phyloP scores from a whole-genome alignment of 805 yeast species.

The Yarrowia sp. region DNA sequence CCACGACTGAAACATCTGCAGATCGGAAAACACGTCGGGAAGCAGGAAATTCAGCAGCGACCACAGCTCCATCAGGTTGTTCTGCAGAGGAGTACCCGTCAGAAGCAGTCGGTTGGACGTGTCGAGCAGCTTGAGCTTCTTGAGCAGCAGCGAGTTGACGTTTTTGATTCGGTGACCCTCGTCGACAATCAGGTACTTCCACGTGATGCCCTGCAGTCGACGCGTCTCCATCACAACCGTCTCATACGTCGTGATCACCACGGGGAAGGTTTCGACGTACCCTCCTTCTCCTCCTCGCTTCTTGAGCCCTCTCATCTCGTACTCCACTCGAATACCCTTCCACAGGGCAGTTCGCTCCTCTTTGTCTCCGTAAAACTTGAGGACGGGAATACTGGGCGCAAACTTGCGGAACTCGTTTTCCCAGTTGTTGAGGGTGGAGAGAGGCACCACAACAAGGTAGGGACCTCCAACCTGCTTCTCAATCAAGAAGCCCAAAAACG shows the following conservation, averaged over 20 bases:
- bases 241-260: constrained; percentile 82
- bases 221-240: constrained; percentile 66
- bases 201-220: constrained; percentile 51
- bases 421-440: constrained; percentile 90
- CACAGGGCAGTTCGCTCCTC: constrained; percentile 49
- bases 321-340: not conserved
- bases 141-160: constrained; percentile 70
- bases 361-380: constrained; percentile 61
- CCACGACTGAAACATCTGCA: constrained; percentile 89
- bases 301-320: not conserved
- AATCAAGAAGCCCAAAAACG: constrained; percentile 79
- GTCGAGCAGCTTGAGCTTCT: constrained; percentile 61
- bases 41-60: constrained; percentile 83
- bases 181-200: constrained; percentile 89
- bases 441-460: constrained; percentile 91
- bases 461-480: constrained; percentile 84
- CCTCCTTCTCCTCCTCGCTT: constrained; percentile 31
- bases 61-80: constrained; percentile 88
- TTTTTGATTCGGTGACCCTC: constrained; percentile 95
- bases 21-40: constrained; percentile 90
- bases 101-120: constrained; percentile 67
- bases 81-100: constrained; percentile 97
- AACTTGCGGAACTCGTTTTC: constrained; percentile 63
- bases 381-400: constrained; percentile 66
- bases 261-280: constrained; percentile 40